Base-by-base conservation (phyloP, 1,139 yeast genomes). In the Debaryomycetaceae sp. region DNA sequence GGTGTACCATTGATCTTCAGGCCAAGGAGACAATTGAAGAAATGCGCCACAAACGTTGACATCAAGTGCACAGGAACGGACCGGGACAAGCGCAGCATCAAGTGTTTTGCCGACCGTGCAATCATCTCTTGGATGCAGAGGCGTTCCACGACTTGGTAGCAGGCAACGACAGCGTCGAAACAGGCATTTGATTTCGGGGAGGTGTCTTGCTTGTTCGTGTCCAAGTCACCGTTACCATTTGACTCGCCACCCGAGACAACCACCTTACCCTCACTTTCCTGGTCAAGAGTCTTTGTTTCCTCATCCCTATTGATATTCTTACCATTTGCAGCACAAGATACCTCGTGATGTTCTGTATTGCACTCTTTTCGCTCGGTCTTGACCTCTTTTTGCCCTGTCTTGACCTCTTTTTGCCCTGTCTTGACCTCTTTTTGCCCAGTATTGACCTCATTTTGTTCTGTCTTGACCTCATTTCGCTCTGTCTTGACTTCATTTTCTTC, bases 101-200 rank as follows among this genome's bases (percentile, higher is more conserved):
- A 53, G 47, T 85, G 94, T 57, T 90, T 90, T 27, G 72, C 55
- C 15, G 86, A 71, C 58, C 98, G 77, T 13, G 90, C 67, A 43
- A 85, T 54, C 65, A 85, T 76, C 53, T 86, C 95, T 37, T 73
- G 72, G 27, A 70, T 57, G 15, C 76, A 51, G 30, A 80, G 51
- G 12, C 45, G 47, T 36, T 65, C 54, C 27, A 81, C 62, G 18
- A 77, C 55, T 13, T 55, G 47, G 36, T 64, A 61, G 37, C 66
- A 58, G 15, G 72, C 62, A 26, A 53, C 38, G 14, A 49, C 48
- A 13, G 73, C 68, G 30, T 59, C 60, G 38, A 68, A 59, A 29
- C 61, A 54, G 11, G 69, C 66, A 18, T 52, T 45, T 7, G 71
- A 47, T 32, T 44, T 50, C 22, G 62, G 48, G 38, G 54, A 50